Conservation (phyloP, 176 grass and related monocot species). For the Juncus effusus region DNA sequence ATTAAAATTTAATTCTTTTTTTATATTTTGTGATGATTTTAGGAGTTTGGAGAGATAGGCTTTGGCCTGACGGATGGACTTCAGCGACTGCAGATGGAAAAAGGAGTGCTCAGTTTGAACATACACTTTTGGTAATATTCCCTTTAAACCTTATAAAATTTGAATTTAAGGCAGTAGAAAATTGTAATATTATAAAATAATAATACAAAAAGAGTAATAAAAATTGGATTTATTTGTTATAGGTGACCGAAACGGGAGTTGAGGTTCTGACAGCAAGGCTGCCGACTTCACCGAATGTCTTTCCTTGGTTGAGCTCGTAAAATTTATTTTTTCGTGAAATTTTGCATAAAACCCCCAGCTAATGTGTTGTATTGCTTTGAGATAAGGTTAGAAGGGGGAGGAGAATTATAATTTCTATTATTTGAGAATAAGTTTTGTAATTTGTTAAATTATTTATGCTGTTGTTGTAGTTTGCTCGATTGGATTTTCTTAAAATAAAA, state of each 20-base stretch:
- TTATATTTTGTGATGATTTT: conserved; percentile 24
- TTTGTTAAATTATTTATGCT: background rate
- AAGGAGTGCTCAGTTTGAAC: conserved; percentile 96
- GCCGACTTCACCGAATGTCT: conserved; percentile 73
- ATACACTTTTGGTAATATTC: conserved; percentile 87
- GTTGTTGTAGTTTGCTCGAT: conserved; percentile 19
- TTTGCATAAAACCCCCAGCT: background rate
- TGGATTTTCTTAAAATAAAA: background rate
- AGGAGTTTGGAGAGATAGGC: conserved; percentile 80
- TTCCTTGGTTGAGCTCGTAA: conserved; percentile 79
- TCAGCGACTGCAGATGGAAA: conserved; percentile 89
- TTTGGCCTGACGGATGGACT: conserved; percentile 98
- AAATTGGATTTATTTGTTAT: conserved; percentile 3
- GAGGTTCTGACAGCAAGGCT: conserved; percentile 84
- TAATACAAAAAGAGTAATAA: no score
- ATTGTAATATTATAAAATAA: no score
- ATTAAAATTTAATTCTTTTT: conserved; percentile 12
- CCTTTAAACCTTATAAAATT: conserved; percentile 3
- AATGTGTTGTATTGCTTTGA: background rate
- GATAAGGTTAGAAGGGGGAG: background rate
- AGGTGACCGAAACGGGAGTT: conserved; percentile 88
- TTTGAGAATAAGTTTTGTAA: background rate
- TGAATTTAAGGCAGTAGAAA: background rate
- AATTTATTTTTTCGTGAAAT: background rate
- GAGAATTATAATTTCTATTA: background rate